Evolutionary conservation across 768 basidiomycete species (phyloP), one percentile per base, ranked within the genome.

Genomic region (Sporobolomyces roseus): DNA sequence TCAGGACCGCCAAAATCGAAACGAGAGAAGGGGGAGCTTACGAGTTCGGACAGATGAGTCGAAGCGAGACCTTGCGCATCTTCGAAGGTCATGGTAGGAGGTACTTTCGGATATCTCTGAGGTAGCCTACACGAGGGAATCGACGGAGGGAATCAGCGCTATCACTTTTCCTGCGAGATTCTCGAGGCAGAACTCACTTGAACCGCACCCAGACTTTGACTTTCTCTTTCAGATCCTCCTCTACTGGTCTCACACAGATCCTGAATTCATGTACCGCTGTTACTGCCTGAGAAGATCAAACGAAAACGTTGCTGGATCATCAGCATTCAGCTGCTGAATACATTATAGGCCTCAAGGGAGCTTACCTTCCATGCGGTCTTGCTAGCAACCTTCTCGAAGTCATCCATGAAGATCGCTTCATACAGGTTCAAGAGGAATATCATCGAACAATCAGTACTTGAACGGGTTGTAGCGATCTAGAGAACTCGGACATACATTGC

Each of bases 351-450:
- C 7, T 16, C 8, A 46, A 0, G 21, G 7, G 19, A 1, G 19
- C 51, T 33, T 48, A 66, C 71, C 67, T 73, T 73, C 72, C 72
- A 73, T 12, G 72, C 68, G 14, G 72, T 70, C 4, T 50, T 41
- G 8, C 55, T 65, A 30, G 63, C 63, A 1, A 63, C 68, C 41
- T 56, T 61, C 27, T 67, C 41, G 25, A 70, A 73, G 27, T 73
- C 72, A 1, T 73, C 72, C 48, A 63, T 63, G 51, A 67, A 73
- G 68, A 73, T 72, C 0, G 71, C 71, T 72, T 46, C 3, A 7
- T 1, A 29, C 5, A 30, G 32, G 35, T 12, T 43, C 29, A 7
- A 33, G 41, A 25, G 19, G 27, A 30, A n/a, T 27, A 23, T 41
- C 58, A 59, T 30, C 38, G 30, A 49, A 46, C 55, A n/a, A 54